Conservation (phyloP, 1,284 basidiomycete genomes). For the Microbotryum intermedium region DNA sequence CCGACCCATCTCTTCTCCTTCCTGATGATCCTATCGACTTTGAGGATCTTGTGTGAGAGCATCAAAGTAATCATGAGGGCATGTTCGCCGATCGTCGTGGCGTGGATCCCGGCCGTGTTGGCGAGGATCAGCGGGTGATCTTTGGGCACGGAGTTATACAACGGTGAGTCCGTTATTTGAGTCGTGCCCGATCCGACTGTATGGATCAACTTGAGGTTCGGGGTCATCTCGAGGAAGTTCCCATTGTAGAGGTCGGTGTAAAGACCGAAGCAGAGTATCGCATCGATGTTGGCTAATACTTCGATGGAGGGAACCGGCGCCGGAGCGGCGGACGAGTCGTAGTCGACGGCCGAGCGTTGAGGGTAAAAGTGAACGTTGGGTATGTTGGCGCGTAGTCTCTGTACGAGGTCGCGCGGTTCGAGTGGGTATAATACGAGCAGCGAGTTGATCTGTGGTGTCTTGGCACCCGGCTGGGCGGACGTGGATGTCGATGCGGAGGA, state of each 20-base stretch:
- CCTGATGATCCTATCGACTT: conserved; percentile 33
- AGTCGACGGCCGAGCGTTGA: not conserved
- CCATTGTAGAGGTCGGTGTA: too few species aligned
- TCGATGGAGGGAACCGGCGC: not conserved
- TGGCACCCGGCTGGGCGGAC: too few species aligned
- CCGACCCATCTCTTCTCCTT: conserved; percentile 6
- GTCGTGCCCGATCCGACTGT: not conserved
- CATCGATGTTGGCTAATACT: conserved; percentile 6
- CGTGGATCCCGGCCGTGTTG: conserved; percentile 20
- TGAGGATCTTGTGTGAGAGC: conserved; percentile 1
- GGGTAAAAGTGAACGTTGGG: not conserved
- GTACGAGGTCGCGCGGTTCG: conserved; percentile 1
- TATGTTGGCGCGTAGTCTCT: not conserved
- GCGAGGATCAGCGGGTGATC: conserved; percentile 5
- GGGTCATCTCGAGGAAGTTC: conserved; percentile 5
- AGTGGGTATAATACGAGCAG: too few species aligned
- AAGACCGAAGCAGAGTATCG: conserved; percentile 9
- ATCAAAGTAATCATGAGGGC: conserved; percentile 1
- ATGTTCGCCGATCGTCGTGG: conserved; percentile 22
- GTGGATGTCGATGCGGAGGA: too few species aligned
- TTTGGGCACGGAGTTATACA: conserved; percentile 9
- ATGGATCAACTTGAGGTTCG: conserved; percentile 18
- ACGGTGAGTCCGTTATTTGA: conserved; percentile 8
- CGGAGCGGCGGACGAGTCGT: not conserved
- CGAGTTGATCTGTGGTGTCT: too few species aligned